Evolutionary conservation across 1,139 yeast species (phyloP).

Genomic region (Komagataea norvegica): DNA sequence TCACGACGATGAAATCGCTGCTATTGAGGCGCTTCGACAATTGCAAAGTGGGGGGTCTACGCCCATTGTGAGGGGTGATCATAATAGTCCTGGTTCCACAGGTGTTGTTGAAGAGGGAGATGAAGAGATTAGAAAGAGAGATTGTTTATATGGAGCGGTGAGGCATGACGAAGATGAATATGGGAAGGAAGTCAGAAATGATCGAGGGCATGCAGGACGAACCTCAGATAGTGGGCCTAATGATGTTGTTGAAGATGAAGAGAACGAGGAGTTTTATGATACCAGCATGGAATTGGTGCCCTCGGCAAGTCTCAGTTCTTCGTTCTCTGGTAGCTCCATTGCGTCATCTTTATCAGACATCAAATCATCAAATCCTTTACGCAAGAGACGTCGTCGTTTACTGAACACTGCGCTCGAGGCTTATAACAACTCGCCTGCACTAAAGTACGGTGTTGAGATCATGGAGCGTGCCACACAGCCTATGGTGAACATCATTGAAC

Average conservation of each 20-base stretch:
- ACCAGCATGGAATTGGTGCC: slow-evolving; percentile 15
- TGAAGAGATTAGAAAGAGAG: neutral
- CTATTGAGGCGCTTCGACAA: slow-evolving; percentile 22
- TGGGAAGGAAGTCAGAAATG: neutral
- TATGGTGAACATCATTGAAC: slow-evolving; percentile 48
- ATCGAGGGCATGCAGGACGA: slow-evolving; percentile 1
- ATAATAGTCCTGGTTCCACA: too few species aligned
- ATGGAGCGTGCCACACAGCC: slow-evolving; percentile 62
- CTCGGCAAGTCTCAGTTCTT: neutral
- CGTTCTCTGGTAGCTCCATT: neutral
- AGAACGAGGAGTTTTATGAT: slow-evolving; percentile 20
- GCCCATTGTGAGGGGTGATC: neutral
- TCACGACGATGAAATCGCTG: slow-evolving; percentile 18
- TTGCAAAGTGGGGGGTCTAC: slow-evolving; percentile 19
- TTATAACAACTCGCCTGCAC: slow-evolving; percentile 55
- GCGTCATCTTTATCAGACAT: too few species aligned
- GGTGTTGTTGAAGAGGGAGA: neutral
- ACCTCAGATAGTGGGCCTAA: neutral
- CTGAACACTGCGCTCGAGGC: slow-evolving; percentile 51
- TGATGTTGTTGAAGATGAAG: slow-evolving; percentile 10
- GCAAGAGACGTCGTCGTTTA: slow-evolving; percentile 5
- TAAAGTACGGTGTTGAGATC: slow-evolving; percentile 63
- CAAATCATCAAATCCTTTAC: too few species aligned
- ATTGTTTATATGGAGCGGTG: too few species aligned
- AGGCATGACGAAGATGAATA: neutral